phyloP scores from a whole-genome alignment of 2,329 filamentous ascomycete genomes.

The Fusarium succisae region DNA sequence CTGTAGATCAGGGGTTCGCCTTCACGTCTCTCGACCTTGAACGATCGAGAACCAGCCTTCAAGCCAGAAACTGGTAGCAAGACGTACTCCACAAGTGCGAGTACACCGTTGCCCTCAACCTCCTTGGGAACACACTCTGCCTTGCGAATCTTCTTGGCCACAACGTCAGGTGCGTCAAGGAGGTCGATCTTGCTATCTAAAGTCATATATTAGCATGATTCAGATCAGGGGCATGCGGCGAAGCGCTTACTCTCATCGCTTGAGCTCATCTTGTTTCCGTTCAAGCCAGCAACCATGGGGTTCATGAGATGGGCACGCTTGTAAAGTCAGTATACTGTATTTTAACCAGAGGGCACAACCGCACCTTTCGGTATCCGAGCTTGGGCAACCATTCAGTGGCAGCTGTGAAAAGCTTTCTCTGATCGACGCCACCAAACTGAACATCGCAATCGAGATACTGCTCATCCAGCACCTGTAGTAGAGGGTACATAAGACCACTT shows the following conservation, averaged over 20 bases:
- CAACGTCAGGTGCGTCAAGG: slow-evolving; percentile 78
- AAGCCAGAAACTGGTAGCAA: slow-evolving; percentile 81
- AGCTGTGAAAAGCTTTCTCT: slow-evolving; percentile 88
- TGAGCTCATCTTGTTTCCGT: slow-evolving; percentile 87
- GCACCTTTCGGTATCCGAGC: slow-evolving; percentile 79
- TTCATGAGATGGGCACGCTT: slow-evolving; percentile 57
- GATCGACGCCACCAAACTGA: slow-evolving; percentile 87
- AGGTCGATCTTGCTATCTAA: slow-evolving; percentile 90
- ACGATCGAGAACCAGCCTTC: slow-evolving; percentile 63
- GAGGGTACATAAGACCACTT: slow-evolving; percentile 56
- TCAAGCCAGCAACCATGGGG: slow-evolving; percentile 89
- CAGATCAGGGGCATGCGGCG: background rate
- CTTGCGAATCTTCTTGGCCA: slow-evolving; percentile 87
- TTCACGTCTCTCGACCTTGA: slow-evolving; percentile 75
- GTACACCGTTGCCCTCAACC: slow-evolving; percentile 84
- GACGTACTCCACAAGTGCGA: slow-evolving; percentile 88
- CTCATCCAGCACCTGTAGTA: slow-evolving; percentile 88
- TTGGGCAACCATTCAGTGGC: slow-evolving; percentile 87
- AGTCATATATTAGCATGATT: background rate
- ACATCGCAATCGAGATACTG: slow-evolving; percentile 87
- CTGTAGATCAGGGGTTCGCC: slow-evolving; percentile 82
- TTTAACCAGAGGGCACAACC: background rate
- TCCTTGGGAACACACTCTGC: slow-evolving; percentile 80
- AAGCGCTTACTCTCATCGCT: slow-evolving; percentile 66
- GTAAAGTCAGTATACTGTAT: slow-evolving; percentile 2